Percentiles rank a stretch among this genome's conserved stretches.
phyloP scores from a whole-genome alignment of 192 early-diverging fungal genomes.

The Backusella tarrabulga region DNA sequence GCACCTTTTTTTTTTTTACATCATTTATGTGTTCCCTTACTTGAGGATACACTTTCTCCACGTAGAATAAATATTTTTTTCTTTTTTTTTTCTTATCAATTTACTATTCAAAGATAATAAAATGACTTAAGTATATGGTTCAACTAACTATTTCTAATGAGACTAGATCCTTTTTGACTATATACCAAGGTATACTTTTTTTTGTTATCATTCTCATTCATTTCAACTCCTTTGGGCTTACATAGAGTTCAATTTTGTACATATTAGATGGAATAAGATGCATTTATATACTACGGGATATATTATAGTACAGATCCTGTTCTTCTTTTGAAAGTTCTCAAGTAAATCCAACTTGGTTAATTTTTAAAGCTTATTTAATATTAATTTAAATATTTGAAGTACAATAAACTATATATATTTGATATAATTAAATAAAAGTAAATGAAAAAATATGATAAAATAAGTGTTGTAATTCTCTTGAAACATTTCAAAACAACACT shows the following conservation, averaged over 20 bases:
- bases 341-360: background rate
- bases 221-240: background rate
- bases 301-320: background rate
- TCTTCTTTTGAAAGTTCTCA: background rate
- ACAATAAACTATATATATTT: slow-evolving; percentile 11
- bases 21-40: background rate
- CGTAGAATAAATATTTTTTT: background rate
- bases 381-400: background rate
- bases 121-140: background rate
- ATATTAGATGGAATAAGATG: background rate
- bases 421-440: slow-evolving; percentile 9
- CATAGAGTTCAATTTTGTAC: too few relatives aligned
- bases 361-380: slow-evolving; percentile 12
- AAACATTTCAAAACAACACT: background rate
- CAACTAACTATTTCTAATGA: background rate
- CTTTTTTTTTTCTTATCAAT: background rate
- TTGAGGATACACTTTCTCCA: background rate
- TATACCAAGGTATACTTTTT: background rate
- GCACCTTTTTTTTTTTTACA: background rate
- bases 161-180: background rate
- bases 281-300: background rate
- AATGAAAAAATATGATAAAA: background rate
- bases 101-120: background rate
- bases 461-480: background rate
- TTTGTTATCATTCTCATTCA: background rate